Evolutionary conservation across 371 early-diverging fungal genomes (phyloP), one percentile per base, ranked within the genome.

Genomic region (Apophysomyces elegans): DNA sequence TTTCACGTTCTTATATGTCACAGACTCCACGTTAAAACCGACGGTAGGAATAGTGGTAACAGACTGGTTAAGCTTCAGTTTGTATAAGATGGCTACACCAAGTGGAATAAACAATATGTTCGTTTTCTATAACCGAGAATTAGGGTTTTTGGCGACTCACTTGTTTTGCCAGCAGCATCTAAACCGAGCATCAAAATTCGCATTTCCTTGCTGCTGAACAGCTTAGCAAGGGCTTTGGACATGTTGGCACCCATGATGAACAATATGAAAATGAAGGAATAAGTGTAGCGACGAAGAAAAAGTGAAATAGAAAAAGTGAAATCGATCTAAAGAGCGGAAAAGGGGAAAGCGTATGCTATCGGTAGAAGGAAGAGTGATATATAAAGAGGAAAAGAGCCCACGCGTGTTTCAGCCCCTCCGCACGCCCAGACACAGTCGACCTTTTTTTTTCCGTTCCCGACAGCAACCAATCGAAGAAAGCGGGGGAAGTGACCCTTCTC

Each of bases 111-210:
- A 26, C 32, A 26, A 26, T 26, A 1, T 1, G 32, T 26, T 26
- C 32, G 32, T 26, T 26, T 26, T 26, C 0, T 26, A 26, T 26
- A 3, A 26, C 32, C 32, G 32, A 26, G 2, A 26, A 26, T 26
- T 26, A 26, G 32, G 1, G 32, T 41, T 41, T 5, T 4, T 41
- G 7, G 62, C 56, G 78, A 76, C 80, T 79, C 89, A 86, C 92
- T 94, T 66, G 95, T 97, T 84, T 97, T 97, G 62, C 97, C 97
- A 47, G 96, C 93, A 64, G 93, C 94, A 83, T 97, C 96, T 54
- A 95, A 81, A 58, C 97, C 97, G 39, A 96, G 83, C 89, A 96
- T 93, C 11, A 96, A 80, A 64, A 97, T 90, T 73, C 93, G 91
- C 88, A 94, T 88, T 75, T 96, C 93, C 74, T 90, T 93, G 71